Evolutionary conservation across 768 basidiomycete genomes (phyloP).

Genomic region (Candolleomyces aberdarensis): DNA sequence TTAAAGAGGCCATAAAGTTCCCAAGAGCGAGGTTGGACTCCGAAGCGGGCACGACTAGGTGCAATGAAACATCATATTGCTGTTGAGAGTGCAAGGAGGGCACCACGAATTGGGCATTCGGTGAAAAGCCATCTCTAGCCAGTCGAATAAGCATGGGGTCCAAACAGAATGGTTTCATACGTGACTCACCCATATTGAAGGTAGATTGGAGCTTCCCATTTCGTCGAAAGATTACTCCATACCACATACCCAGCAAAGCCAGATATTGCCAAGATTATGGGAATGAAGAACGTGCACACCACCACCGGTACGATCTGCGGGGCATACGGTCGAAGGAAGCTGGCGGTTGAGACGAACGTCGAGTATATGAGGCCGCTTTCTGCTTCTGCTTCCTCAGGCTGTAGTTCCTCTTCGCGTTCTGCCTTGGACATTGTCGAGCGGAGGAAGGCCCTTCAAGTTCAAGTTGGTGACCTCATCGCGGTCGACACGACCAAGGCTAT

Average conservation of each 20-base stretch:
- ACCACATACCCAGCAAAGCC: constrained; percentile 68
- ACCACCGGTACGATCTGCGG: constrained; percentile 65
- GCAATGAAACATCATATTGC: constrained; percentile 72
- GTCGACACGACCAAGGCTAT: background rate
- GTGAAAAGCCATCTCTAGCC: constrained; percentile 57
- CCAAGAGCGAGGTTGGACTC: constrained; percentile 71
- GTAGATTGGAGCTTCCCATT: constrained; percentile 67
- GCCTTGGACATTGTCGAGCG: constrained; percentile 5
- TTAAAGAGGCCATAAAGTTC: constrained; percentile 79
- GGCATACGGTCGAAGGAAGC: constrained; percentile 46
- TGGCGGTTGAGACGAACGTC: background rate
- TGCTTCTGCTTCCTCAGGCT: background rate
- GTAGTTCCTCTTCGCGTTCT: background rate
- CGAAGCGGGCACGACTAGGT: constrained; percentile 60
- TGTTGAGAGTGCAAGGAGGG: constrained; percentile 55
- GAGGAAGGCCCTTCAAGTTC: background rate
- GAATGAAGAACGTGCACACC: constrained; percentile 60
- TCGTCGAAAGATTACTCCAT: constrained; percentile 67
- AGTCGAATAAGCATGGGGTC: constrained; percentile 6
- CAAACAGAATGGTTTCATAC: background rate
- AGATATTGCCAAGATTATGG: constrained; percentile 59
- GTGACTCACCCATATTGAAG: constrained; percentile 76
- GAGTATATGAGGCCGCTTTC: constrained; percentile 2
- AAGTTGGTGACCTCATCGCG: background rate
- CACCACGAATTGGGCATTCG: constrained; percentile 58